phyloP scores from a whole-genome alignment of 306 rosid genomes.

The Prunus dulcis region DNA sequence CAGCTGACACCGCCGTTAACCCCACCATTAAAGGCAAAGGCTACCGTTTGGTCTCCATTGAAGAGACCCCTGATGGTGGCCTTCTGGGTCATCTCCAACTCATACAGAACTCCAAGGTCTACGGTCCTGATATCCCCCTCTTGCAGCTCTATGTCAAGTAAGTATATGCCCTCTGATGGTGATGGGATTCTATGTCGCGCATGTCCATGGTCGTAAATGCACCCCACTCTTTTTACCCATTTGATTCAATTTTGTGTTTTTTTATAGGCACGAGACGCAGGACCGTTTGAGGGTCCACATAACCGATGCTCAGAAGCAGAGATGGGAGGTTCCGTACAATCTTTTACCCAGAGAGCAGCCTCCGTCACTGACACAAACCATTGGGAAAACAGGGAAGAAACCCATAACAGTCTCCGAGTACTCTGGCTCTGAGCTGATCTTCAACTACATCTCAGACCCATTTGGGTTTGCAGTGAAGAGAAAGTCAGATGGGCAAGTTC shows the following conservation, averaged over 20 bases:
- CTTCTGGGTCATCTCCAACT: slow-evolving; percentile 65
- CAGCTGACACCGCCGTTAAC: slow-evolving; percentile 27
- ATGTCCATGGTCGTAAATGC: neutral
- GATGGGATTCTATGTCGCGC: neutral
- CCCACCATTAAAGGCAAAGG: slow-evolving; percentile 68
- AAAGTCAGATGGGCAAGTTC: slow-evolving; percentile 71
- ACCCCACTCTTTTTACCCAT: neutral
- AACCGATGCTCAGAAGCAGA: slow-evolving; percentile 67
- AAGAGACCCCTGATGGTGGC: slow-evolving; percentile 66
- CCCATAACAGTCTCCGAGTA: slow-evolving; percentile 51
- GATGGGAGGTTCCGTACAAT: slow-evolving; percentile 95
- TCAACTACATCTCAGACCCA: slow-evolving; percentile 75
- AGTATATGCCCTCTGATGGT: neutral
- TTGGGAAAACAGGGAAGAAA: slow-evolving; percentile 38
- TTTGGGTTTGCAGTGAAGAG: slow-evolving; percentile 72
- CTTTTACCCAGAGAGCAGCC: slow-evolving; percentile 76
- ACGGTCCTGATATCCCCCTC: slow-evolving; percentile 76
- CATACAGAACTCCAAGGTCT: slow-evolving; percentile 47
- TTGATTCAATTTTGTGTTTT: neutral
- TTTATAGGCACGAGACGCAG: slow-evolving; percentile 63
- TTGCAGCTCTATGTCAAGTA: slow-evolving; percentile 80
- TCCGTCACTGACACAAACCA: slow-evolving; percentile 43
- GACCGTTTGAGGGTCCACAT: slow-evolving; percentile 87
- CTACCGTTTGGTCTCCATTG: slow-evolving; percentile 70
- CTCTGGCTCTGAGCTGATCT: slow-evolving; percentile 56